Conservation (phyloP, 305 asterid species). For the Solanum hybrid region DNA sequence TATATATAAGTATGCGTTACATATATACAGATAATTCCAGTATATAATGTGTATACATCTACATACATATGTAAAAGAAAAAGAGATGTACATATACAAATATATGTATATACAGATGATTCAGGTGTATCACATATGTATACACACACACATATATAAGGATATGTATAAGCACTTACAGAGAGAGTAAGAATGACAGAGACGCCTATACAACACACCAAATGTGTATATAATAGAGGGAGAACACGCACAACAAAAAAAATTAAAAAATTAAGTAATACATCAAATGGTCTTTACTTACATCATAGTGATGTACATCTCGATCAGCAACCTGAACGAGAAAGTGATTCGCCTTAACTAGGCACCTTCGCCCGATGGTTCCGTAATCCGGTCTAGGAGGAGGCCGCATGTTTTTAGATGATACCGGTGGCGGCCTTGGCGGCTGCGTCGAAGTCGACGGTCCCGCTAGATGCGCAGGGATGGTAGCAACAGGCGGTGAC, state of each 20-base stretch:
- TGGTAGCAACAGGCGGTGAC: neutral
- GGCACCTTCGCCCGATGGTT: constrained; percentile 15
- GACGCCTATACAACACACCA: neutral
- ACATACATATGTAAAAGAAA: neutral
- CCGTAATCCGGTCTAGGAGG: constrained; percentile 57
- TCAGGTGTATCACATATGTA: neutral
- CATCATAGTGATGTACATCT: constrained; percentile 64
- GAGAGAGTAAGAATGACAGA: neutral
- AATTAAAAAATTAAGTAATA: neutral
- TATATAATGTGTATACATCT: neutral
- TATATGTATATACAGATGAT: neutral
- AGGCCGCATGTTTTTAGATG: constrained; percentile 34
- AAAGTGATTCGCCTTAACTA: constrained; percentile 56
- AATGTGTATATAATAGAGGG: neutral
- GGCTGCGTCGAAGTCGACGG: neutral
- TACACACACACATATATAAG: neutral
- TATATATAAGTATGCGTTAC: neutral
- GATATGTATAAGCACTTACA: neutral
- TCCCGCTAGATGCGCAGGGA: constrained; percentile 1
- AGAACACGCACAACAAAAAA: neutral
- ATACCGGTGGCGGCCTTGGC: constrained; percentile 27
- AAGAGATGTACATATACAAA: neutral
- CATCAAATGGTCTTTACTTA: constrained; percentile 20
- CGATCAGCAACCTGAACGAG: constrained; percentile 34
- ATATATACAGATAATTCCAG: neutral